These are phyloP conservation scores for Beauveria brongniartii DNA, from an alignment of 2,329 filamentous ascomycete genomes.

Conservation along the genomic window DNA sequence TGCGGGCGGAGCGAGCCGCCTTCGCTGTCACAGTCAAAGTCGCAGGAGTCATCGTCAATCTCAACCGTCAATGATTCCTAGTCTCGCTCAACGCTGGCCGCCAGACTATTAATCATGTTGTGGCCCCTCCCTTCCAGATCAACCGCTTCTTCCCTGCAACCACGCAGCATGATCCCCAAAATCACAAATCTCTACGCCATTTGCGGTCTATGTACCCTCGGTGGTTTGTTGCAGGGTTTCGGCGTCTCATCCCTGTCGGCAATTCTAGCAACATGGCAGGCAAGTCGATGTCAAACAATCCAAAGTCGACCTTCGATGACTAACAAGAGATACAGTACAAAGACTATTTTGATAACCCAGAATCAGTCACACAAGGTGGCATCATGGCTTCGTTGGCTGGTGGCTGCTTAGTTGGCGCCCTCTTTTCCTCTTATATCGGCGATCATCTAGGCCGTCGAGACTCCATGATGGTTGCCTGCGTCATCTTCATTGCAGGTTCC, in stretches of 20 bases:
- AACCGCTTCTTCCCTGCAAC: neutral
- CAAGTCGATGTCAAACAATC: neutral
- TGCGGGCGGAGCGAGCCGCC: slow-evolving; percentile 2
- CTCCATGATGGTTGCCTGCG: slow-evolving; percentile 17
- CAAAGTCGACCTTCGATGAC: too few relatives aligned
- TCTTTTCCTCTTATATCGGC: slow-evolving; percentile 32
- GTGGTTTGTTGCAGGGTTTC: slow-evolving; percentile 36
- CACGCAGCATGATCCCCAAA: slow-evolving; percentile 4
- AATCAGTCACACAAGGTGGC: slow-evolving; percentile 32
- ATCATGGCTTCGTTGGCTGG: slow-evolving; percentile 37
- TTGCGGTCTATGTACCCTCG: slow-evolving; percentile 21
- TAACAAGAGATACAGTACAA: slow-evolving; percentile 27
- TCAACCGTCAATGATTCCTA: neutral
- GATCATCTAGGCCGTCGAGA: slow-evolving; percentile 33
- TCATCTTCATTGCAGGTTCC: slow-evolving; percentile 17
- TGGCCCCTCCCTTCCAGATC: slow-evolving; percentile 2
- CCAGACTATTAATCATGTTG: slow-evolving; percentile 1
- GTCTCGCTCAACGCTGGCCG: neutral
- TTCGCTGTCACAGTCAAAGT: neutral
- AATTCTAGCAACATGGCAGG: slow-evolving; percentile 36
- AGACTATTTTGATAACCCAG: slow-evolving; percentile 38
- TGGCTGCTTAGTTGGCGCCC: slow-evolving; percentile 35
- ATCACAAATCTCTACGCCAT: slow-evolving; percentile 19
- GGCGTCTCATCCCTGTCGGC: slow-evolving; percentile 47
- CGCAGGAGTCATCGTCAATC: neutral